These are phyloP conservation scores for Penicillium sp. DNA, from an alignment of 2,329 filamentous ascomycete genomes.

Conservation along the genomic window DNA sequence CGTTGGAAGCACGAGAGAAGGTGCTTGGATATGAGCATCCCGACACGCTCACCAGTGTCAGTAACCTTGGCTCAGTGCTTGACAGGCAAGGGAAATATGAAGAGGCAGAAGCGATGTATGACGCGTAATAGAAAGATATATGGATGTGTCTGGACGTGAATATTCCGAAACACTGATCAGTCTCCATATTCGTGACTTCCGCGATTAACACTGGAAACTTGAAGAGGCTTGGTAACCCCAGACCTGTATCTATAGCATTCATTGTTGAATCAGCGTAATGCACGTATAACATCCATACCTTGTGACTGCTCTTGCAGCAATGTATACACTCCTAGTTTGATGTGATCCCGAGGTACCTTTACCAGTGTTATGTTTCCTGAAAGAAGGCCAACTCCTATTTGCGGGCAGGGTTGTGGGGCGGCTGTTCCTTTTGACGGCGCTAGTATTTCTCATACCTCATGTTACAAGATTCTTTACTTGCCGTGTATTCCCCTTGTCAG, in stretches of 20 bases:
- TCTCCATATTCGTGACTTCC: too few relatives aligned
- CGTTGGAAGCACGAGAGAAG: neutral
- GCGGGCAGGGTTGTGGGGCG: neutral
- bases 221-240: too few relatives aligned
- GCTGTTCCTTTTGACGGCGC: conserved; percentile 5
- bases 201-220: too few relatives aligned
- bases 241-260: too few relatives aligned
- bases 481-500: conserved; percentile 10
- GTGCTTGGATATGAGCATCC: neutral
- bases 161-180: too few relatives aligned
- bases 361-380: neutral
- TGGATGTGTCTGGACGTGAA: too few relatives aligned
- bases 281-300: too few relatives aligned
- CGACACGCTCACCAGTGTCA: neutral
- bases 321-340: too few relatives aligned
- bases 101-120: neutral
- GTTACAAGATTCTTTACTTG: conserved; percentile 7
- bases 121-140: too few relatives aligned
- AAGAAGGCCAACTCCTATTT: neutral
- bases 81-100: neutral
- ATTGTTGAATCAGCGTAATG: too few relatives aligned
- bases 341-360: too few relatives aligned
- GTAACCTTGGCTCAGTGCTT: neutral
- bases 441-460: conserved; percentile 6
- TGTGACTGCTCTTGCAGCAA: too few relatives aligned